phyloP scores from a whole-genome alignment of 352 stramenopile genomes.

The Phytopythium cucurbitacearum region DNA sequence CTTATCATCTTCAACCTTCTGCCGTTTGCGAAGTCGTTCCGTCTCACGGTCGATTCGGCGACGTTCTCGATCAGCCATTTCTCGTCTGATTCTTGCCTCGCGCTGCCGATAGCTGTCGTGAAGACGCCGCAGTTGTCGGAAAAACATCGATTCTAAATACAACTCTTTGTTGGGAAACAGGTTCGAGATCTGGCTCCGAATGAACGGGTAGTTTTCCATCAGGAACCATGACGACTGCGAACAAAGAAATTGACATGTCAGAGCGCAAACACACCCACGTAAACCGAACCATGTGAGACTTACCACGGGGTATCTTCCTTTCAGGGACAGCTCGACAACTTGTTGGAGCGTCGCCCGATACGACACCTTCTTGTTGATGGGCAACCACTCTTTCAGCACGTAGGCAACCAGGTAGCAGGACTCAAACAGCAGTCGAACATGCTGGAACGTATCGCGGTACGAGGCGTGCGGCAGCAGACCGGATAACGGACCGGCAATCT shows the following conservation, averaged over 20 bases:
- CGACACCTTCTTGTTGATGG: slow-evolving; percentile 84
- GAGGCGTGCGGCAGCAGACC: slow-evolving; percentile 65
- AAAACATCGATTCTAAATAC: slow-evolving; percentile 84
- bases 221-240: slow-evolving; percentile 76
- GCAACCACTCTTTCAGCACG: slow-evolving; percentile 81
- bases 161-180: slow-evolving; percentile 68
- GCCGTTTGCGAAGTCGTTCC: slow-evolving; percentile 43
- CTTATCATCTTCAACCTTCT: slow-evolving; percentile 39
- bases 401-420: slow-evolving; percentile 81
- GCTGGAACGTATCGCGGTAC: slow-evolving; percentile 71
- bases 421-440: slow-evolving; percentile 76
- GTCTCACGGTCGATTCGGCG: slow-evolving; percentile 57
- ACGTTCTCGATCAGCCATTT: slow-evolving; percentile 55
- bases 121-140: slow-evolving; percentile 75
- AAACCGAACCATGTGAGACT: slow-evolving; percentile 9
- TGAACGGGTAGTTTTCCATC: slow-evolving; percentile 81
- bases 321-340: slow-evolving; percentile 72
- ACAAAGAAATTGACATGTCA: slow-evolving; percentile 7
- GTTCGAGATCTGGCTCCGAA: slow-evolving; percentile 74
- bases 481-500: slow-evolving; percentile 75
- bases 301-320: slow-evolving; percentile 73
- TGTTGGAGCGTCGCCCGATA: slow-evolving; percentile 81
- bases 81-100: slow-evolving; percentile 48
- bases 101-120: slow-evolving; percentile 60
- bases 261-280: slow-evolving; percentile 6